phyloP scores from a whole-genome alignment of 352 stramenopile genomes.

The Saprolegnia parasitica region DNA sequence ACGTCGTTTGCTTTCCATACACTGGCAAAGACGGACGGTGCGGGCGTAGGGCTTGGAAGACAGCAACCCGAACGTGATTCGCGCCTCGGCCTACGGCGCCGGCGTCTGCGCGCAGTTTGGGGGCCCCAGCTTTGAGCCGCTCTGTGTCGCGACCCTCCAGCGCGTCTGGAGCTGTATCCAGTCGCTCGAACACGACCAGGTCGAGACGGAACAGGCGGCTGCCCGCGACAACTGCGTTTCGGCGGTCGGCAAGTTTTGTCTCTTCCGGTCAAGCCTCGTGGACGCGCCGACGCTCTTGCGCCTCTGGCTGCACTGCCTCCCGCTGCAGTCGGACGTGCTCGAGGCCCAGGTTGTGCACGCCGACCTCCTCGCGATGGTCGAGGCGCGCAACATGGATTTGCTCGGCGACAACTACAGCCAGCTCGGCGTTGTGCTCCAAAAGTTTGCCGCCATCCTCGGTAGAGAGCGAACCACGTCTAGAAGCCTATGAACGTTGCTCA shows the following conservation, averaged over 20 bases:
- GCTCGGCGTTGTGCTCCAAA: constrained; percentile 60
- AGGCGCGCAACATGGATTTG: constrained; percentile 50
- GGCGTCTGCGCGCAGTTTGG: constrained; percentile 80
- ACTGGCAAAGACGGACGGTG: background rate
- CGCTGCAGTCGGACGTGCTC: constrained; percentile 69
- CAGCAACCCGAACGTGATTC: constrained; percentile 51
- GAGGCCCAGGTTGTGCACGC: constrained; percentile 74
- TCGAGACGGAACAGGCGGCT: constrained; percentile 34
- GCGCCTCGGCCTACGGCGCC: constrained; percentile 77
- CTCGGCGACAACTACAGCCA: constrained; percentile 65
- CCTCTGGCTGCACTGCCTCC: constrained; percentile 77
- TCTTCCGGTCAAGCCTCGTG: constrained; percentile 49
- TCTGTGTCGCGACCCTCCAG: constrained; percentile 57
- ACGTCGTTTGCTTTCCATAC: constrained; percentile 2
- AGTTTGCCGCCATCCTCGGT: constrained; percentile 69
- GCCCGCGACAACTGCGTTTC: constrained; percentile 79
- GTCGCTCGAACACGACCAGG: constrained; percentile 23
- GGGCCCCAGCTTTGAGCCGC: constrained; percentile 61
- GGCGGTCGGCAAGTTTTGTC: constrained; percentile 73
- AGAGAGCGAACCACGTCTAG: constrained; percentile 28
- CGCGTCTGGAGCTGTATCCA: constrained; percentile 32
- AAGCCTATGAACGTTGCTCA: background rate
- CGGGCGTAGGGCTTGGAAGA: constrained; percentile 66
- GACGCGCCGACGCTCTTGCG: constrained; percentile 62
- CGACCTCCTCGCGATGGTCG: constrained; percentile 62